These are phyloP conservation scores for Boletellus dicymbophilus DNA, from an alignment of 1,284 basidiomycete genomes.

Conservation along the genomic window DNA sequence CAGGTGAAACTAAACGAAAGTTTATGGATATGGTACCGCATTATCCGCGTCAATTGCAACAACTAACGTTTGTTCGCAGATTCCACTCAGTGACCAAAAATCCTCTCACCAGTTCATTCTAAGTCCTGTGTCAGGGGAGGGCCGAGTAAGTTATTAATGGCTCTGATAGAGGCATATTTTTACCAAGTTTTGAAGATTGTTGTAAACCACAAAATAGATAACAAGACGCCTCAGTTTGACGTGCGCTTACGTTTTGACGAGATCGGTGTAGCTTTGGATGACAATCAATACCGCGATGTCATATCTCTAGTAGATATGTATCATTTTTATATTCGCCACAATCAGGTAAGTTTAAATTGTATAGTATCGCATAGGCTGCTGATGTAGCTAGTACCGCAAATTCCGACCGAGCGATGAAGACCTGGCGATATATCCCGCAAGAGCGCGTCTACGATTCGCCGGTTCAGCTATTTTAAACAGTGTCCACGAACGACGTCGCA, in stretches of 20 bases:
- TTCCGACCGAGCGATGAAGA: constrained; percentile 71
- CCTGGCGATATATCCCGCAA: constrained; percentile 66
- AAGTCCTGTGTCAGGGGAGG: constrained; percentile 96
- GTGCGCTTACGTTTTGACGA: constrained; percentile 92
- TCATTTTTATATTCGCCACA: constrained; percentile 92
- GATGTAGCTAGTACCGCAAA: constrained; percentile 68
- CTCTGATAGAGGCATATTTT: background rate
- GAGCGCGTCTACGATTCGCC: constrained; percentile 83
- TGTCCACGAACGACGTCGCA: constrained; percentile 81
- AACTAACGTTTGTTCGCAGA: constrained; percentile 45
- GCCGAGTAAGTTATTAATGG: constrained; percentile 56
- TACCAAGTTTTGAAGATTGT: constrained; percentile 55
- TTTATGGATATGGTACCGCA: constrained; percentile 74
- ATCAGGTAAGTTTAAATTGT: constrained; percentile 57
- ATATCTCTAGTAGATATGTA: constrained; percentile 97
- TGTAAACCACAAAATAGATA: constrained; percentile 80
- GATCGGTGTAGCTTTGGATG: constrained; percentile 91
- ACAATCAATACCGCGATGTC: constrained; percentile 94
- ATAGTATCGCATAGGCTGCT: background rate
- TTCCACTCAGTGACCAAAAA: constrained; percentile 56
- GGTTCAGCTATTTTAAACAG: constrained; percentile 81
- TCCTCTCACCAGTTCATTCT: constrained; percentile 92
- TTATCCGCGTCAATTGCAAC: background rate
- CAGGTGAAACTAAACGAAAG: constrained; percentile 71
- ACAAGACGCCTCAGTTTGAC: constrained; percentile 83